Evolutionary conservation across 2,329 filamentous ascomycete genomes (phyloP), one percentile per base, ranked within the genome.

Genomic region (Salinomyces thailandicus): DNA sequence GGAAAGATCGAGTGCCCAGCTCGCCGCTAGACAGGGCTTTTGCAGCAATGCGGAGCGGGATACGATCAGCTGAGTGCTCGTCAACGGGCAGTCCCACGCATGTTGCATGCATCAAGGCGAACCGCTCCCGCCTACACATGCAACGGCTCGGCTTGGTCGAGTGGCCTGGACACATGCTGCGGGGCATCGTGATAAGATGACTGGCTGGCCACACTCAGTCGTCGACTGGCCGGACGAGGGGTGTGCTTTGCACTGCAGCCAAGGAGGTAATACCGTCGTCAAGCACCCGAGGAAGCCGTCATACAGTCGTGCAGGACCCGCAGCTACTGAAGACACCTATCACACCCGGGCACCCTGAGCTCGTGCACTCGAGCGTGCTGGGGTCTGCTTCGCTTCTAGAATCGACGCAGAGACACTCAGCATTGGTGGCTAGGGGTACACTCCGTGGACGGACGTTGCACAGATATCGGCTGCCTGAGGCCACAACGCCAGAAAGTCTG

Each of bases 111-210:
- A 47, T 29, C 24, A 32, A 42, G 32, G 36, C 27, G 35, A 20
- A 9, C 17, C 35, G 16, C 33, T 36, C 29, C 22, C 37, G 34
- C 46, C 44, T 46, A 48, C 46, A 42, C 41, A 19, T 27, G 30
- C 38, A 37, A 15, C 28, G 24, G n/a, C n/a, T 29, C 18, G 30
- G 39, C 36, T 33, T 39, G 39, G 38, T 33, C 31, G 19, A 37
- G 38, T 43, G 42, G 43, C 35, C 39, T 38, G 42, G 39, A 37
- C 37, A 43, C 50, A 46, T 47, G 52, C 51, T 63, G 62, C 63
- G 66, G 59, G 47, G 51, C 46, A 43, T 43, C 48, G 44, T 54
- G 64, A 66, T 66, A 67, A 66, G 62, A 60, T 67, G 62, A 68
- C 64, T 68, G 63, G 63, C 46, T 47, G 49, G 52, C 36, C 35